A percentile compares a stretch with the other conserved stretches of the same genome.
phyloP scores from a whole-genome alignment of 805 yeast species.

The Ogataea corticis region DNA sequence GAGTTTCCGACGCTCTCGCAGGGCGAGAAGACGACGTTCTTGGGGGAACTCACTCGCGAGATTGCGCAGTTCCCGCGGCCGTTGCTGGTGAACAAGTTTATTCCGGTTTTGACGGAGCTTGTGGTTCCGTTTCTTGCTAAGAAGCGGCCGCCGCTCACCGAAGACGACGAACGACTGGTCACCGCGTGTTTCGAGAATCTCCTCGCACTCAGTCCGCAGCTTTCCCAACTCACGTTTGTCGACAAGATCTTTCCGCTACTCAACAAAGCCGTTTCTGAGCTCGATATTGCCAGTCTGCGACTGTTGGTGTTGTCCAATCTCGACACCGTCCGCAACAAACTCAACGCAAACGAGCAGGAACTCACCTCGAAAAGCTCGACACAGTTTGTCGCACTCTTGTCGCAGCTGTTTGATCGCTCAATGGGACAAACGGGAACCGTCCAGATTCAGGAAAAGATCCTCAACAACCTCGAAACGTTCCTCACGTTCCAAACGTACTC shows the following conservation, averaged over 20 bases:
- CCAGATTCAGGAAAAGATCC: constrained; percentile 36
- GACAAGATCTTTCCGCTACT: constrained; percentile 60
- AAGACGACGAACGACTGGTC: constrained; percentile 39
- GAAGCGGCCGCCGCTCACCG: constrained; percentile 13
- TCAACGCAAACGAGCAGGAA: constrained; percentile 30
- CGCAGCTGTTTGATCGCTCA: constrained; percentile 36
- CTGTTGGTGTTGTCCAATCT: constrained; percentile 33
- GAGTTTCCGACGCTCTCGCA: constrained; percentile 73
- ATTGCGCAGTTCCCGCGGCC: constrained; percentile 59
- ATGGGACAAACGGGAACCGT: constrained; percentile 17
- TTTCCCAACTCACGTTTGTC: constrained; percentile 77
- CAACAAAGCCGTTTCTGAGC: constrained; percentile 27
- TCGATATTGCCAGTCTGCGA: constrained; percentile 33
- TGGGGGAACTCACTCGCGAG: constrained; percentile 59
- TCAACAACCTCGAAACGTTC: constrained; percentile 29
- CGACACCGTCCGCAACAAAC: constrained; percentile 27
- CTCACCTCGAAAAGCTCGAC: constrained; percentile 24
- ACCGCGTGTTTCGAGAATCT: constrained; percentile 54
- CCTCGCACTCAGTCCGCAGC: constrained; percentile 58
- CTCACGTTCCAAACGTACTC: constrained; percentile 42
- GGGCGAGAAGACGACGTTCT: constrained; percentile 66
- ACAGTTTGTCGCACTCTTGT: constrained; percentile 31
- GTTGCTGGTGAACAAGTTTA: constrained; percentile 63
- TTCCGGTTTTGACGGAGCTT: constrained; percentile 64
- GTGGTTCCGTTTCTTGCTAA: constrained; percentile 41